Evolutionary conservation across 2,329 filamentous ascomycete species (phyloP), one percentile per base, ranked within the genome.

Genomic region (Phialemonium atrogriseum): DNA sequence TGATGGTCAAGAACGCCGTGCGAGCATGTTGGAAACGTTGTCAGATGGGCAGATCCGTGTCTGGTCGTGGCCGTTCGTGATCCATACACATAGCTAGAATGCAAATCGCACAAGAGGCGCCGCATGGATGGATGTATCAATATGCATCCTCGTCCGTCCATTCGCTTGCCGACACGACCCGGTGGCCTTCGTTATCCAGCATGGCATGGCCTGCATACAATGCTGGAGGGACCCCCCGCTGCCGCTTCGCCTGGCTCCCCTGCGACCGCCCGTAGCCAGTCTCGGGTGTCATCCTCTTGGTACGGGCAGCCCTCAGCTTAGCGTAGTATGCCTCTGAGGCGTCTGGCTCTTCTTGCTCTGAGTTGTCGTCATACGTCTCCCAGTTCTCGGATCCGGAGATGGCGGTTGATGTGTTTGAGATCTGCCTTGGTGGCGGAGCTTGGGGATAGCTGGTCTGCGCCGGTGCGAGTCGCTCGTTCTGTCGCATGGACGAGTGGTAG

Each of bases 341-440:
- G 51, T 94, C 87, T 15, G 70, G 68, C 47, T 86, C 83, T 46
- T 85, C 83, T 0, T 79, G 75, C 48, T 86, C 80, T 39, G 81
- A 86, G 43, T 72, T 77, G 53, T 94, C 85, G 46, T 91, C 88
- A 48, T 91, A 96, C 8, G 88, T 94, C 58, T 96, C 89, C 89
- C 89, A 96, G 55, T 96, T 96, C 59, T 96, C 89, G 4, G 85
- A 94, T 2, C 84, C 85, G 5, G 84, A 86, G 16, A 83, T 69
- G 14, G 69, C 70, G 2, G 82, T 85, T n/a, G 84, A 88, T 1
- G 80, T 80, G 42, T 77, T 77, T 6, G 80, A 85, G 11, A 81
- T 78, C 46, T 89, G 84, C 28, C 85, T 68, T 3, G 65, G 57
- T 1, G 58, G 58, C 9, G 55, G 57, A 11, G 59, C 60, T 19